Conservation (phyloP, 2,329 filamentous ascomycete genomes). For the Colletotrichum sp. region DNA sequence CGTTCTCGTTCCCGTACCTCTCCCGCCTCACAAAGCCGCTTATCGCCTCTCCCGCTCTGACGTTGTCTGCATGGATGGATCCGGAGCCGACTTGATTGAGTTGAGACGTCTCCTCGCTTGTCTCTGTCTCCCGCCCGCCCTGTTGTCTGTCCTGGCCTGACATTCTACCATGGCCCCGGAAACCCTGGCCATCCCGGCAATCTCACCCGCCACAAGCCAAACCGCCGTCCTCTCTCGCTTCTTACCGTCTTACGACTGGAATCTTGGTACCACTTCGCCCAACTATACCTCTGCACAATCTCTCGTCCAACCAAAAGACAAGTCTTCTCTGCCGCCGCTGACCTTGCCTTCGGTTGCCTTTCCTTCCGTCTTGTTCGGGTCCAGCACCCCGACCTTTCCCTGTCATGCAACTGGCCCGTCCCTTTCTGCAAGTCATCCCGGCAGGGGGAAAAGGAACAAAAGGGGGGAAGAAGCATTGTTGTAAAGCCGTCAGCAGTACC, state of each 20-base stretch:
- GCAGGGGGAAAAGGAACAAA: background rate
- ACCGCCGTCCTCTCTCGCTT: slow-evolving; percentile 1
- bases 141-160: background rate
- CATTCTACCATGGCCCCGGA: slow-evolving; percentile 13
- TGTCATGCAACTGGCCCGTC: background rate
- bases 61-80: background rate
- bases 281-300: background rate
- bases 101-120: background rate
- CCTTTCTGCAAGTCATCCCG: slow-evolving; percentile 14
- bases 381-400: background rate
- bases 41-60: background rate
- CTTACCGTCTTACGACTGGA: slow-evolving; percentile 12
- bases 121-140: background rate
- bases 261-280: background rate
- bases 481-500: background rate
- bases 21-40: background rate
- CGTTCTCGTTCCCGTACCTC: background rate
- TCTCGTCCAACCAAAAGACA: background rate
- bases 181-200: slow-evolving; percentile 2
- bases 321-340: background rate
- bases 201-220: background rate
- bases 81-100: background rate
- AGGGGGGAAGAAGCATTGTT: background rate
- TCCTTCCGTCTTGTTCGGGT: background rate
- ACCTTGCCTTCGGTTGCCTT: background rate